A percentile compares a stretch with the other conserved stretches of the same genome.
Conservation (phyloP, 2,329 filamentous ascomycete genomes). For the Madurella mycetomatis region DNA sequence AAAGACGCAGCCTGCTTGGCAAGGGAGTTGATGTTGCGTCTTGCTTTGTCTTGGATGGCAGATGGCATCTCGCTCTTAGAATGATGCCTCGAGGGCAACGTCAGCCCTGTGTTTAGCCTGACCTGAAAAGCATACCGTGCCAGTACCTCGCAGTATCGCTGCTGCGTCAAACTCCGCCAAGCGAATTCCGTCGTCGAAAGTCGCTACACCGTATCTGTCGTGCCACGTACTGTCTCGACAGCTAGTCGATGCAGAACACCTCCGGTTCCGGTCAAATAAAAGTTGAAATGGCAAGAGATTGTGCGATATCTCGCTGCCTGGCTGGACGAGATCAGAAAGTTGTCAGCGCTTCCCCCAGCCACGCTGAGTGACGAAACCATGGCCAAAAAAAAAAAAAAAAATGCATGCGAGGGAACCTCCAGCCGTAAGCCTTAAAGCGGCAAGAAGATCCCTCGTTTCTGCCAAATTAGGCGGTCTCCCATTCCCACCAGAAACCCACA, state of each 20-base stretch:
- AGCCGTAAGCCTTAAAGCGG: constrained; percentile 21
- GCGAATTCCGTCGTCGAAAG: constrained; percentile 1
- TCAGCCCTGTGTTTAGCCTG: constrained; percentile 12
- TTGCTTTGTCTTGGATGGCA: not conserved
- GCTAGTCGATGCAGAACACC: not conserved
- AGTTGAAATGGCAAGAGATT: not conserved
- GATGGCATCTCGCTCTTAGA: not conserved
- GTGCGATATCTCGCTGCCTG: constrained; percentile 8
- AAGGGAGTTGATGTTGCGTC: not conserved
- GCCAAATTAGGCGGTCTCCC: constrained; percentile 29
- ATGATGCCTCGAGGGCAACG: constrained; percentile 6
- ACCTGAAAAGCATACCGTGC: constrained; percentile 4
- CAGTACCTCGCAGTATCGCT: constrained; percentile 8
- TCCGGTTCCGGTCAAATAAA: no score
- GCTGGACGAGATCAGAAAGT: not conserved
- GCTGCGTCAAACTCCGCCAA: constrained; percentile 15
- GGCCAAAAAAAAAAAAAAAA: constrained; percentile 17
- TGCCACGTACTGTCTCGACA: constrained; percentile 16
- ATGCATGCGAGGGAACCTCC: constrained; percentile 7
- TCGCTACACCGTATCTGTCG: constrained; percentile 12
- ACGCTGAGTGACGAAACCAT: constrained; percentile 21
- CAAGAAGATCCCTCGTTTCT: constrained; percentile 25
- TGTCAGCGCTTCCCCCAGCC: constrained; percentile 17
- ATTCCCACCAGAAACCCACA: constrained; percentile 21
- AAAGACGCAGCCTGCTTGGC: constrained; percentile 26